Percentiles rank a stretch among this genome's conserved stretches.
These are phyloP conservation scores for Straminergon stramineum DNA, from an alignment of 225 moss, liverwort and hornwort genomes.

Conservation along the genomic window DNA sequence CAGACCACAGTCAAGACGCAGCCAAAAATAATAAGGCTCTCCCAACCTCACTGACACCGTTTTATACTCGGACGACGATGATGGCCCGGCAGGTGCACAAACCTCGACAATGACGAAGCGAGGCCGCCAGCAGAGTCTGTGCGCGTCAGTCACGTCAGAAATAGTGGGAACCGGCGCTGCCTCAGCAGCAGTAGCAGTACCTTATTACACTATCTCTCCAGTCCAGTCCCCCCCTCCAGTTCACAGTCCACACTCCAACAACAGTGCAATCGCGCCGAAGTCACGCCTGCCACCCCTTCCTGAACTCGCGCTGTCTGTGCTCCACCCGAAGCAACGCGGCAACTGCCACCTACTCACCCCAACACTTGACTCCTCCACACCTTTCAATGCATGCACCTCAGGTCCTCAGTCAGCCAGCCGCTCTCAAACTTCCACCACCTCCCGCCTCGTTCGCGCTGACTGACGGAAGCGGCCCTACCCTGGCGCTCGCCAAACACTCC, in stretches of 20 bases:
- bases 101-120: constrained; percentile 13
- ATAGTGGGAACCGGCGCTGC: constrained; percentile 5
- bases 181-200: neutral
- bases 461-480: neutral
- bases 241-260: neutral
- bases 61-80: constrained; percentile 15
- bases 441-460: neutral
- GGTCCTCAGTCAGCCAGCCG: neutral
- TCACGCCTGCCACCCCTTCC: constrained; percentile 17
- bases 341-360: neutral
- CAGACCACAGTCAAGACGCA: neutral
- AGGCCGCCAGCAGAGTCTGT: constrained; percentile 12
- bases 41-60: neutral
- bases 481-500: neutral
- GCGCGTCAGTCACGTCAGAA: constrained; percentile 18
- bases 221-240: neutral
- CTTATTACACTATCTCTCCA: neutral
- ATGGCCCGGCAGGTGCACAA: neutral
- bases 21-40: neutral
- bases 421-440: neutral
- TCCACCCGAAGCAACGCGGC: constrained; percentile 9
- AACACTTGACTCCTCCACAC: neutral
- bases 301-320: constrained; percentile 10
- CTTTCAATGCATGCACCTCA: constrained; percentile 4
- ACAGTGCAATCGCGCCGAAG: neutral